phyloP scores from a whole-genome alignment of 805 yeast genomes.

The Ascoidea asiatica region DNA sequence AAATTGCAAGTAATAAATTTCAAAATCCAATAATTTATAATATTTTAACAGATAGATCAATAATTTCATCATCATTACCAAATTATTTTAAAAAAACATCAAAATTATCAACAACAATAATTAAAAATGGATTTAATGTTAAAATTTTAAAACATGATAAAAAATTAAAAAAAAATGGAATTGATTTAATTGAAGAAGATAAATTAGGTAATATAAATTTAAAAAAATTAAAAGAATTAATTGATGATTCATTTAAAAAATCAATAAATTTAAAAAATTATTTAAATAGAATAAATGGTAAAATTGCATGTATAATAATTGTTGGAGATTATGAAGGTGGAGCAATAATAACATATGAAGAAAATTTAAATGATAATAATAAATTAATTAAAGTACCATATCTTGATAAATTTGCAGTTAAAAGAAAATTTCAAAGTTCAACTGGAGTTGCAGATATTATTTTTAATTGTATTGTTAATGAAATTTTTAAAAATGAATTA shows the following conservation, averaged over 20 bases:
- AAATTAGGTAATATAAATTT: conserved; percentile 33
- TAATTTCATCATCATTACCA: conserved; percentile 84
- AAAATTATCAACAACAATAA: conserved; percentile 58
- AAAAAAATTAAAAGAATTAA: conserved; percentile 39
- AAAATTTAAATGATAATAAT: conserved; percentile 14
- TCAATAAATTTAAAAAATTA: conserved; percentile 55
- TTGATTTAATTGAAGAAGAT: conserved; percentile 26
- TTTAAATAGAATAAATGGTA: conserved; percentile 46
- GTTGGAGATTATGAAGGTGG: conserved; percentile 95
- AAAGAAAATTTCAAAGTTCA: conserved; percentile 73
- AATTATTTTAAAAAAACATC: conserved; percentile 45
- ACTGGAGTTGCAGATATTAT: conserved; percentile 90
- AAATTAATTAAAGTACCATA: conserved; percentile 43
- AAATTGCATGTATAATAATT: conserved; percentile 63
- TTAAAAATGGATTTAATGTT: conserved; percentile 55
- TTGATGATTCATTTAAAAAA: conserved; percentile 71
- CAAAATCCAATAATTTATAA: conserved; percentile 84
- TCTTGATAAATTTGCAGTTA: conserved; percentile 88
- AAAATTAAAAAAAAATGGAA: conserved; percentile 21
- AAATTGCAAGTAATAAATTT: conserved; percentile 13
- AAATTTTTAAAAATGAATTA: conserved; percentile 55
- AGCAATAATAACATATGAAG: conserved; percentile 84
- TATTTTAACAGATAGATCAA: conserved; percentile 80
- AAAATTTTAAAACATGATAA: conserved; percentile 13
- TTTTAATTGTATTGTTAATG: conserved; percentile 61